Evolutionary conservation across 1,284 basidiomycete genomes (phyloP).

Genomic region (Rhodotorula sp.): DNA sequence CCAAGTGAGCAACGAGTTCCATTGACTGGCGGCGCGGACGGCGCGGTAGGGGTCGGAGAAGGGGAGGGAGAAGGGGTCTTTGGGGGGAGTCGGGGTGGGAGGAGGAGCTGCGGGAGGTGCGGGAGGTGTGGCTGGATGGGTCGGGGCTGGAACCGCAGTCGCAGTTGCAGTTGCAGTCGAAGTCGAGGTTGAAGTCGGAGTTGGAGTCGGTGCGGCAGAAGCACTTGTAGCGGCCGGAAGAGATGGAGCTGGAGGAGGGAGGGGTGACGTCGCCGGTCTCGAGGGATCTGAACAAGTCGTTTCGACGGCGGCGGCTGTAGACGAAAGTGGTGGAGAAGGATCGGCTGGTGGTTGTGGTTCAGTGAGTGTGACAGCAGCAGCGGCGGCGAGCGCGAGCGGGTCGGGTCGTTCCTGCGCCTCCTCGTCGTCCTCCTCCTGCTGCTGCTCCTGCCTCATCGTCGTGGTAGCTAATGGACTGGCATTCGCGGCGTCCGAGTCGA

Average conservation of each 20-base stretch:
- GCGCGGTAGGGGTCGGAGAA: constrained; percentile 1
- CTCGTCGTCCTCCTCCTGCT: too few relatives aligned
- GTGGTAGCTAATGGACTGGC: too few relatives aligned
- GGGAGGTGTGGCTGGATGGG: background rate
- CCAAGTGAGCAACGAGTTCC: constrained; percentile 5
- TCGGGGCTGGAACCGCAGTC: background rate
- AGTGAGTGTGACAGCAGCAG: too few relatives aligned
- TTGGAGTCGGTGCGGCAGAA: background rate
- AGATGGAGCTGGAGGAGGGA: background rate
- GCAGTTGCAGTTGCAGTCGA: background rate
- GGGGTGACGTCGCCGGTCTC: background rate
- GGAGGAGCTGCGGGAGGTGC: background rate
- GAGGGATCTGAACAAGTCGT: background rate
- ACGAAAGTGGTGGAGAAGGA: too few relatives aligned
- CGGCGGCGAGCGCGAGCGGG: too few relatives aligned
- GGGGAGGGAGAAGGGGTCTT: background rate
- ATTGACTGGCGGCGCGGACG: background rate
- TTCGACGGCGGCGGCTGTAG: background rate
- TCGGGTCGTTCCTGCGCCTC: too few relatives aligned
- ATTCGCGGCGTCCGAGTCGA: too few relatives aligned
- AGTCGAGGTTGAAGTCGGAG: background rate
- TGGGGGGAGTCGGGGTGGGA: background rate
- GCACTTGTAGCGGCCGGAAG: background rate
- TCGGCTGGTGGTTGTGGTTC: too few relatives aligned
- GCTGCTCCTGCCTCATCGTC: too few relatives aligned